Evolutionary conservation across 352 stramenopile genomes (phyloP).

Genomic region (Thalassiosira ordinaria): DNA sequence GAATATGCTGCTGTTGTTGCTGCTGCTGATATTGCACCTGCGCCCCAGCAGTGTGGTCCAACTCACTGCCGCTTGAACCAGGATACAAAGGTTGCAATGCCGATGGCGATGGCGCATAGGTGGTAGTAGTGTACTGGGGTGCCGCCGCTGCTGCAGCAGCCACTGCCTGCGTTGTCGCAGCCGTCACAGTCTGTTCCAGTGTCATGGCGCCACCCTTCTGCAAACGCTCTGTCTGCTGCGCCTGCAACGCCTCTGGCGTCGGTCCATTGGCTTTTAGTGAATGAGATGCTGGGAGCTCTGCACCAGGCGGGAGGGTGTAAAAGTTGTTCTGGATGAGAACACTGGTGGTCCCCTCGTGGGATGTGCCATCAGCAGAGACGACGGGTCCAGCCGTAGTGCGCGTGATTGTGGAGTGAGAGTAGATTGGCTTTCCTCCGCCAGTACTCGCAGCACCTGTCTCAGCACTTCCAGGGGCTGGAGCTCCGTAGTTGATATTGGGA

Average conservation of each 20-base stretch:
- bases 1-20: neutral
- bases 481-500: constrained; percentile 21
- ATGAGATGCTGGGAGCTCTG: neutral
- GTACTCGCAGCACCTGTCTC: constrained; percentile 4
- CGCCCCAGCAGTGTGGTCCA: neutral
- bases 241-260: constrained; percentile 4
- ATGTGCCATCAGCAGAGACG: constrained; percentile 13
- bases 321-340: constrained; percentile 18
- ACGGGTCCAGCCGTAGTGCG: constrained; percentile 26
- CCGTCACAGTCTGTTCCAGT: neutral
- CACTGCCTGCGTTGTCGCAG: neutral
- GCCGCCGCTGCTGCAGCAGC: neutral
- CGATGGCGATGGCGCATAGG: neutral
- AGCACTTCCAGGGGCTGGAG: neutral
- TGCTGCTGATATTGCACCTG: neutral
- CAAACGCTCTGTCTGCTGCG: neutral
- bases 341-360: constrained; percentile 17
- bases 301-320: constrained; percentile 3
- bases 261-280: neutral
- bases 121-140: constrained; percentile 1
- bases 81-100: constrained; percentile 11
- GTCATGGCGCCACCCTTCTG: constrained; percentile 2
- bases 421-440: constrained; percentile 23
- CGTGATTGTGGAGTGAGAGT: constrained; percentile 42
- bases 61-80: neutral